Conservation (phyloP, 495 filamentous ascomycete species). For the Aspergillus biplanus region DNA sequence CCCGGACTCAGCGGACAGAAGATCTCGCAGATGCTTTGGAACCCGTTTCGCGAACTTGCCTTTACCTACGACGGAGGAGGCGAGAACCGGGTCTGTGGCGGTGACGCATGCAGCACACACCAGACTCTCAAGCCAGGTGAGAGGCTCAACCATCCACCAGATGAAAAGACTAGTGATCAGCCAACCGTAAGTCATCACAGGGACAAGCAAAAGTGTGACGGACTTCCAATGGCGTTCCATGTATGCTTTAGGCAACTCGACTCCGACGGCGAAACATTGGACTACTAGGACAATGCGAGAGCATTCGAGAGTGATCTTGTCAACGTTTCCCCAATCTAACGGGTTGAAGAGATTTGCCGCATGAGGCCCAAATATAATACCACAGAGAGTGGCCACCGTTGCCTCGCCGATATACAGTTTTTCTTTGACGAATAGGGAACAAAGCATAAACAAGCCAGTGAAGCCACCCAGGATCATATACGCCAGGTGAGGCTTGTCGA, state of each 20-base stretch:
- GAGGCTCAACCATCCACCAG: slow-evolving; percentile 86
- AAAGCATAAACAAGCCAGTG: slow-evolving; percentile 97
- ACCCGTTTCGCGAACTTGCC: slow-evolving; percentile 98
- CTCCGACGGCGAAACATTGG: slow-evolving; percentile 98
- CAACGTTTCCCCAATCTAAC: slow-evolving; percentile 82
- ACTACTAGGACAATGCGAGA: slow-evolving; percentile 97
- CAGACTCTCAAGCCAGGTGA: slow-evolving; percentile 88
- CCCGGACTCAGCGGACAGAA: slow-evolving; percentile 95
- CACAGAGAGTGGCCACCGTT: slow-evolving; percentile 92
- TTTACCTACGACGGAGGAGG: slow-evolving; percentile 97
- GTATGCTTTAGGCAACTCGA: slow-evolving; percentile 95
- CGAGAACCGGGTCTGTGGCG: slow-evolving; percentile 95
- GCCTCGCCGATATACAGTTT: slow-evolving; percentile 98
- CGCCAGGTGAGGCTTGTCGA: slow-evolving; percentile 95
- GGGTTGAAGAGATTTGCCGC: slow-evolving; percentile 91
- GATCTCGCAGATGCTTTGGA: slow-evolving; percentile 93
- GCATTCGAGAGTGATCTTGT: slow-evolving; percentile 96
- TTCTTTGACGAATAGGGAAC: slow-evolving; percentile 97
- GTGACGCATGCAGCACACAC: slow-evolving; percentile 91
- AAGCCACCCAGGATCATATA: slow-evolving; percentile 99
- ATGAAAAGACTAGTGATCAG: slow-evolving; percentile 92
- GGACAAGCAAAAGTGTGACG: slow-evolving; percentile 82
- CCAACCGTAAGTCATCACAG: slow-evolving; percentile 99
- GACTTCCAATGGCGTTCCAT: slow-evolving; percentile 99
- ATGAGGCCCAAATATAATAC: slow-evolving; percentile 96